Conservation (phyloP, 768 basidiomycete genomes). For the Collybia sordida region DNA sequence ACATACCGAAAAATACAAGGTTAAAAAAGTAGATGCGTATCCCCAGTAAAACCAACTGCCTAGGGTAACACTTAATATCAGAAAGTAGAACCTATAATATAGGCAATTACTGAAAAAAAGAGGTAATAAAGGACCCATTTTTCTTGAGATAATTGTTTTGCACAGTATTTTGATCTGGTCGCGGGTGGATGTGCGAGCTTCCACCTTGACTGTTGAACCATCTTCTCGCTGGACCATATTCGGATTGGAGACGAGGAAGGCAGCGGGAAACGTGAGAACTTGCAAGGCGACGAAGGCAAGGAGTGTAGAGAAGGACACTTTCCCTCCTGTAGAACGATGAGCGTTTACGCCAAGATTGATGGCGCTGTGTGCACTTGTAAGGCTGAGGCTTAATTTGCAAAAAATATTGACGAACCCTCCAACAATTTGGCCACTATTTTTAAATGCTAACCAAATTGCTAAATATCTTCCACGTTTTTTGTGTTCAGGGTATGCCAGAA, state of each 20-base stretch:
- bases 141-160: slow-evolving; percentile 6
- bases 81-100: not conserved
- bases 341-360: slow-evolving; percentile 16
- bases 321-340: slow-evolving; percentile 15
- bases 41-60: slow-evolving; percentile 21
- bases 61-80: not conserved
- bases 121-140: slow-evolving; percentile 11
- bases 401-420: slow-evolving; percentile 12
- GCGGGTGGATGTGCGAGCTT: slow-evolving; percentile 9
- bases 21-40: slow-evolving; percentile 18
- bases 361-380: not conserved
- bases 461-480: slow-evolving; percentile 12
- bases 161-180: slow-evolving; percentile 14
- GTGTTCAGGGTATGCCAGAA: slow-evolving; percentile 13
- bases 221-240: slow-evolving; percentile 17
- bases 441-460: slow-evolving; percentile 11
- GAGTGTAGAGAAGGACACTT: slow-evolving; percentile 13
- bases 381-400: not conserved
- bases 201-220: slow-evolving; percentile 15
- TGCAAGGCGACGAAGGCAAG: slow-evolving; percentile 14
- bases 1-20: slow-evolving; percentile 16
- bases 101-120: slow-evolving; percentile 14
- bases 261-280: slow-evolving; percentile 10
- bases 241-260: slow-evolving; percentile 15
- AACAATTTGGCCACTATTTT: slow-evolving; percentile 11